phyloP scores from a whole-genome alignment of 495 filamentous ascomycete species.

The Geoglossum glabrum region DNA sequence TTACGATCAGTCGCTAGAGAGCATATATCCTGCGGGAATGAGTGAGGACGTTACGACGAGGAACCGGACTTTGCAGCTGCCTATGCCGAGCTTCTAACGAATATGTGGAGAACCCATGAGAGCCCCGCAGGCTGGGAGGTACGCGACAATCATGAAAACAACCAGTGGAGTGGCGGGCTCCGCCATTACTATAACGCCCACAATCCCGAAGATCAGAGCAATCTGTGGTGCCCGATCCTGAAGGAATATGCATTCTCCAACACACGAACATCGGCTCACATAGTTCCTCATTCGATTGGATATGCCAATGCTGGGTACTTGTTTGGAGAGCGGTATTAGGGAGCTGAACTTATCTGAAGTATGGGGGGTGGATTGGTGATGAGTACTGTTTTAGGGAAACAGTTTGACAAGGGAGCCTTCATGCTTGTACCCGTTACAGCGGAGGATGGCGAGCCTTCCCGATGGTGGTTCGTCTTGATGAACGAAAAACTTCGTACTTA shows the following conservation, averaged over 20 bases:
- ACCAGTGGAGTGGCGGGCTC: background rate
- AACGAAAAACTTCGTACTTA: background rate
- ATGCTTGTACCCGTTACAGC: background rate
- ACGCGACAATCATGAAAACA: background rate
- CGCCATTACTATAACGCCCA: background rate
- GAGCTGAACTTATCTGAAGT: background rate
- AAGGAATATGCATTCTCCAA: background rate
- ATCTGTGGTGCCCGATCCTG: conserved; percentile 1
- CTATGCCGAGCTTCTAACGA: background rate
- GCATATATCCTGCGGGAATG: background rate
- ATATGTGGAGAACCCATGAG: background rate
- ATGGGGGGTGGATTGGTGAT: background rate
- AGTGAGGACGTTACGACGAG: background rate
- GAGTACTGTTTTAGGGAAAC: background rate
- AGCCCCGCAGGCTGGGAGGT: background rate
- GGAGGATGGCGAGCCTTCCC: background rate
- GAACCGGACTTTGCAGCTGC: background rate
- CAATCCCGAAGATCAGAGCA: background rate
- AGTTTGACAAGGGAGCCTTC: background rate
- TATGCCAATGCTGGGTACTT: background rate
- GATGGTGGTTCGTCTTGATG: background rate
- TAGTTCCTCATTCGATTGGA: background rate
- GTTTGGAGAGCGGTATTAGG: background rate
- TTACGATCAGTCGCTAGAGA: background rate
- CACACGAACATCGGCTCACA: background rate